Base-by-base conservation (phyloP, 169 alveolate species). In the Besnoitia besnoiti region DNA sequence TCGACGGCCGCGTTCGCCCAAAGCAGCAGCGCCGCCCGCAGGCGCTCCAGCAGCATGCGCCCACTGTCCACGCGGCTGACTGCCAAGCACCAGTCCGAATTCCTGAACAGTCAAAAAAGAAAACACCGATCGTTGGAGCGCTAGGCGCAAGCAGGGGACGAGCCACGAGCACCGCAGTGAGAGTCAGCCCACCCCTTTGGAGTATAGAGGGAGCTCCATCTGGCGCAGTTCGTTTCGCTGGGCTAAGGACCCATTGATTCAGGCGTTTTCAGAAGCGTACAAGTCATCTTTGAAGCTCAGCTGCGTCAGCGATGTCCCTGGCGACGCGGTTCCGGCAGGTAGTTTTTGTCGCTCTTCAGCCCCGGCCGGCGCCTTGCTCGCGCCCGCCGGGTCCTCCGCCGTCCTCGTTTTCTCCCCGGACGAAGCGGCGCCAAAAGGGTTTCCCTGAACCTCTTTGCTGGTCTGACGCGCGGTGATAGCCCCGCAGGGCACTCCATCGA, bases 1-100 rank as follows among this genome's bases (percentile, higher is more conserved):
- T 77, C 87, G 24, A 77, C 87, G 0, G 93, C 93, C 8, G 90
- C 93, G 27, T 85, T 85, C 21, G 93, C 93, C 40, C 77, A 82
- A 46, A 67, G 93, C 67, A 90, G 51, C 51, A 90, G 90, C 37
- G 90, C 85, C n/a, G 82, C 93, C 62, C 93, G 89, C 47, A 90
- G 93, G 24, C 93, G 80, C 85, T 90, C 93, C 59, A 90, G 46
- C 46, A 90, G 62, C 90, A 55, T 44, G 49, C 93, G 67, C 35
- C 93, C 93, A 33, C 88, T 85, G 84, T 90, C 93, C 27, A 90
- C 93, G 67, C 93, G 90, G 44, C 77, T 85, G 24, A 90, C 90
- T n/a, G 93, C 93, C 35, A 85, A 84, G 42, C 51, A 61, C 93
- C 85, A 40, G 55, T 90, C 93, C 35, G 67, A 85, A 77, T 40